Conservation (phyloP, 176 grass and related monocot genomes). For the Hsuehochloa calcarea region DNA sequence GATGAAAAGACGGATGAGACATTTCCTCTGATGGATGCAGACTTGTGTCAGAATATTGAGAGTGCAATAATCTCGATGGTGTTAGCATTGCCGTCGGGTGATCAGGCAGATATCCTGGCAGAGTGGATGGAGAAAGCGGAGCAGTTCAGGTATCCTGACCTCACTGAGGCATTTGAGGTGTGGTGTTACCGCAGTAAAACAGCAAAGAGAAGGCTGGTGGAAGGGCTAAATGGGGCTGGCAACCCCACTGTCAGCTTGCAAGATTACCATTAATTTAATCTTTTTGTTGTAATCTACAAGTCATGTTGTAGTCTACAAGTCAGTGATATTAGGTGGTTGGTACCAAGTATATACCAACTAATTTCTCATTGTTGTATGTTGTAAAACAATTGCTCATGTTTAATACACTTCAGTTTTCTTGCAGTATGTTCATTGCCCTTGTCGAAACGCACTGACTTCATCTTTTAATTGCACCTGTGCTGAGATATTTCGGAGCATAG, state of each 20-base stretch:
- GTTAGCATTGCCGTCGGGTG: conserved; percentile 75
- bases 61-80: conserved; percentile 71
- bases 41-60: conserved; percentile 81
- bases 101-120: conserved; percentile 75
- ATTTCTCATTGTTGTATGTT: conserved; percentile 38
- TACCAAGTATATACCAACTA: conserved; percentile 40
- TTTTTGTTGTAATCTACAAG: conserved; percentile 33
- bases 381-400: conserved; percentile 28
- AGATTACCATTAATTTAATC: conserved; percentile 23
- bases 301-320: conserved; percentile 26
- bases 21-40: conserved; percentile 53
- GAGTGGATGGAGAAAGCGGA: conserved; percentile 84
- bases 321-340: conserved; percentile 29
- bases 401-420: conserved; percentile 32
- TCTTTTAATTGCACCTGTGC: not conserved
- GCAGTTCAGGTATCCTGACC: conserved; percentile 79
- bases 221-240: conserved; percentile 42
- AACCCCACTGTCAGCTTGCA: conserved; percentile 57
- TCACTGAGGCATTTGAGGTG: conserved; percentile 92
- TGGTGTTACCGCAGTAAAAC: conserved; percentile 93
- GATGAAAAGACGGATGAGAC: conserved; percentile 51
- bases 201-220: conserved; percentile 66
- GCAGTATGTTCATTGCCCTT: conserved; percentile 6
- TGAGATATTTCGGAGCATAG: not conserved
- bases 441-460: not conserved